A percentile compares a stretch with the other conserved stretches of the same genome.
These are phyloP conservation scores for Trichoderma gracile DNA, from an alignment of 2,329 filamentous ascomycete species.

Conservation along the genomic window DNA sequence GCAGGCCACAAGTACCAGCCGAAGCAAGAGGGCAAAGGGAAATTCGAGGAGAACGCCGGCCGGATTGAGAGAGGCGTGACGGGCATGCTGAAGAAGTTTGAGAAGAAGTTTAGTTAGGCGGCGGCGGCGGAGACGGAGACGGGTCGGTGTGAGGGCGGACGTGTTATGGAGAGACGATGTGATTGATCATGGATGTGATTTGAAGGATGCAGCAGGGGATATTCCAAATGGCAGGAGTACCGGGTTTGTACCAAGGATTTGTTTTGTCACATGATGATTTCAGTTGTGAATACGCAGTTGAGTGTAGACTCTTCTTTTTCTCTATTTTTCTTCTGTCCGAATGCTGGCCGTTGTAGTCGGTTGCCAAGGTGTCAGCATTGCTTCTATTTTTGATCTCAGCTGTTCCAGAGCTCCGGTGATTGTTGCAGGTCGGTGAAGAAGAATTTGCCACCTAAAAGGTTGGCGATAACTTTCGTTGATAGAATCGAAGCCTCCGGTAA, in stretches of 20 bases:
- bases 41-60: conserved; percentile 65
- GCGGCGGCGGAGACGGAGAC: not conserved
- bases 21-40: conserved; percentile 50
- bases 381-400: conserved; percentile 10
- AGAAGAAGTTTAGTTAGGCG: conserved; percentile 66
- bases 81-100: conserved; percentile 74
- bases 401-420: not conserved
- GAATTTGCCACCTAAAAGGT: not conserved
- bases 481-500: too few relatives aligned
- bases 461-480: too few relatives aligned
- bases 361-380: conserved; percentile 10
- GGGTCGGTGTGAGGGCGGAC: not conserved
- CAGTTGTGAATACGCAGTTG: not conserved
- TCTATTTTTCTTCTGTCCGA: not conserved
- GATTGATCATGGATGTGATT: conserved; percentile 8
- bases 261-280: conserved; percentile 4
- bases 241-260: conserved; percentile 7
- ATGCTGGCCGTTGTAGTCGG: not conserved
- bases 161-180: not conserved
- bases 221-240: conserved; percentile 17
- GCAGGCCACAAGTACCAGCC: conserved; percentile 45
- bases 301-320: not conserved
- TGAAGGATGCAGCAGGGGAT: conserved; percentile 1
- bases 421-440: not conserved
- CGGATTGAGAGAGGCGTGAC: conserved; percentile 69